Evolutionary conservation across 306 rosid genomes (phyloP).

Genomic region (Trifolium repens): DNA sequence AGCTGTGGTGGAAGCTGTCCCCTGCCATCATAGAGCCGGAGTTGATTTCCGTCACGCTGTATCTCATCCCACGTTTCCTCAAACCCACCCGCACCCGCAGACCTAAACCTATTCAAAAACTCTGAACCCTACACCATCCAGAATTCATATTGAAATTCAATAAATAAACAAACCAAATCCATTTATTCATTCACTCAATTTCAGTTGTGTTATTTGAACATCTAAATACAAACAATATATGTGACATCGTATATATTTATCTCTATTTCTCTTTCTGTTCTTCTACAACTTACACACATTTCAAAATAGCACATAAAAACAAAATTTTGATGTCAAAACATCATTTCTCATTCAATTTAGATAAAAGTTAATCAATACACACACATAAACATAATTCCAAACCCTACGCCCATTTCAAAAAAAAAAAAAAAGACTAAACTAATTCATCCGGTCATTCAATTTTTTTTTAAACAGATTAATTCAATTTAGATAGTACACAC

Average conservation of each 20-base stretch:
- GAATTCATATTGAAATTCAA: background rate
- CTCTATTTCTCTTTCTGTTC: no score
- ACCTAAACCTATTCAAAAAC: conserved; percentile 71
- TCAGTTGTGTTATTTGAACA: no score
- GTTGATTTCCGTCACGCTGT: conserved; percentile 51
- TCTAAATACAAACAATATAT: no score
- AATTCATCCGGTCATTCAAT: no score
- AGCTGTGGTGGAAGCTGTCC: conserved; percentile 46
- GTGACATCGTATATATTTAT: no score
- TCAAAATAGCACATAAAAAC: no score
- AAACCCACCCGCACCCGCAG: conserved; percentile 58
- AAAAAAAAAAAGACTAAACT: no score
- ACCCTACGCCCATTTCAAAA: background rate
- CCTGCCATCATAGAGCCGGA: conserved; percentile 45
- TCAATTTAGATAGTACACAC: no score
- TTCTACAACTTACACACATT: no score
- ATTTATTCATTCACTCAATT: background rate
- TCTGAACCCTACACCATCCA: conserved; percentile 64
- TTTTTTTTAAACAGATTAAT: no score
- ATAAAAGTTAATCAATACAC: background rate
- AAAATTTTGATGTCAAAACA: no score
- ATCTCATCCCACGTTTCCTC: conserved; percentile 87
- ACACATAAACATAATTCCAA: background rate
- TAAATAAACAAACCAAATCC: background rate
- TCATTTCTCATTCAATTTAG: background rate